Evolutionary conservation across 257 asterid genomes (phyloP).

Genomic region (Nemophila menziesii): DNA sequence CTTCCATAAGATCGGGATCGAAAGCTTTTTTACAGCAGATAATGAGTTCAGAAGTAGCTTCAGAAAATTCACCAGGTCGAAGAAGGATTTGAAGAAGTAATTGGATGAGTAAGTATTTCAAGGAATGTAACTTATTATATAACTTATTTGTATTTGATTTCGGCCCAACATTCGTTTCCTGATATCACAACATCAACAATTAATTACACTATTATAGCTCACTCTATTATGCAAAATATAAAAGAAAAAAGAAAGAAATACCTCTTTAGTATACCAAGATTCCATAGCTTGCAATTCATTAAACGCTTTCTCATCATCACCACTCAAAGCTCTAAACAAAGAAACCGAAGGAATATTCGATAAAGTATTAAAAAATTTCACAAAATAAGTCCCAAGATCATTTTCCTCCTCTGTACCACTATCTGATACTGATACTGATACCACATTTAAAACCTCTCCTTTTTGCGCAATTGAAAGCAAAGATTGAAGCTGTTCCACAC

Average conservation of each 20-base stretch:
- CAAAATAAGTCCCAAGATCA: conserved; percentile 84
- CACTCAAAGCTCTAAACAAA: conserved; percentile 49
- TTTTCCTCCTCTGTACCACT: conserved; percentile 52
- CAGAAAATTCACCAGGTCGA: conserved; percentile 74
- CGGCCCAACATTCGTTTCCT: conserved; percentile 63
- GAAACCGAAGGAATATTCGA: conserved; percentile 92
- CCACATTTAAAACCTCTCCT: conserved; percentile 53
- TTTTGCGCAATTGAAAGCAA: conserved; percentile 74
- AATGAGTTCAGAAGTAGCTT: conserved; percentile 83
- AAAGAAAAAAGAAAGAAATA: conserved; percentile 16
- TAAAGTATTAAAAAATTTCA: conserved; percentile 57
- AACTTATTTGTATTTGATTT: conserved; percentile 42
- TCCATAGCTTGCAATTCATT: conserved; percentile 66
- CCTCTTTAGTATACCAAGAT: conserved; percentile 68
- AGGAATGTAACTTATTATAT: conserved; percentile 59
- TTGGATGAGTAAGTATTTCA: conserved; percentile 81
- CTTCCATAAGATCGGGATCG: conserved; percentile 46
- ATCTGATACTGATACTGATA: too few species aligned
- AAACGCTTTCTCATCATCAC: conserved; percentile 71
- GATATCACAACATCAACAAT: too few species aligned
- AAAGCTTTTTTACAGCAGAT: conserved; percentile 80
- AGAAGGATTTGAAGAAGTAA: conserved; percentile 83
- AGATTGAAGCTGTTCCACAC: conserved; percentile 84
- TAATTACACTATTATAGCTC: too few species aligned
- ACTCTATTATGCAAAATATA: too few species aligned